These are phyloP conservation scores for Solanum piurae DNA, from an alignment of 257 asterid species.

Conservation along the genomic window DNA sequence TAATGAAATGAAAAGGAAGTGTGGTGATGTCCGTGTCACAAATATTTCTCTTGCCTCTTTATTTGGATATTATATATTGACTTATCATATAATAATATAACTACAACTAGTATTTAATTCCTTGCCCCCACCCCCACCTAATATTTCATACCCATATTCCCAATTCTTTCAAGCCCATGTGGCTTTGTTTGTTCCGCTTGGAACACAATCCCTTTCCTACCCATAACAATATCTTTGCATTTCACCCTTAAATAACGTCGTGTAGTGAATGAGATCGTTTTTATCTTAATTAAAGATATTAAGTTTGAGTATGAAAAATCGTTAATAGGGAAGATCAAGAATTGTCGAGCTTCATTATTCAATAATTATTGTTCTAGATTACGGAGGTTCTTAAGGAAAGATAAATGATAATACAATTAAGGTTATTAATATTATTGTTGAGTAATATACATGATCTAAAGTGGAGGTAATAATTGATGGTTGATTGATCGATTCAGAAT, in stretches of 20 bases:
- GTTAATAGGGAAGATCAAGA: too few relatives aligned
- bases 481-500: neutral
- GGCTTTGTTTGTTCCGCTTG: conserved; percentile 4
- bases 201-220: neutral
- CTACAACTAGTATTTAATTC: neutral
- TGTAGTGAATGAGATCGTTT: too few relatives aligned
- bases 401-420: neutral
- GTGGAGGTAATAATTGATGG: neutral
- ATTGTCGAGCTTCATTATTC: too few relatives aligned
- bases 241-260: neutral
- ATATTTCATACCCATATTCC: conserved; percentile 1
- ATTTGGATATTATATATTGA: neutral
- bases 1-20: conserved; percentile 6
- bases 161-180: conserved; percentile 15
- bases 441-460: neutral
- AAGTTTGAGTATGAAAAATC: fast-evolving
- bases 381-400: neutral
- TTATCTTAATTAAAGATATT: too few relatives aligned
- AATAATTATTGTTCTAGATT: neutral
- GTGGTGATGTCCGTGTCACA: conserved; percentile 25
- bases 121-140: neutral
- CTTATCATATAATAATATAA: neutral
- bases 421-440: neutral
- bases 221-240: neutral
- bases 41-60: neutral